phyloP scores from a whole-genome alignment of 805 yeast genomes.

The Hyphopichia homilentoma region DNA sequence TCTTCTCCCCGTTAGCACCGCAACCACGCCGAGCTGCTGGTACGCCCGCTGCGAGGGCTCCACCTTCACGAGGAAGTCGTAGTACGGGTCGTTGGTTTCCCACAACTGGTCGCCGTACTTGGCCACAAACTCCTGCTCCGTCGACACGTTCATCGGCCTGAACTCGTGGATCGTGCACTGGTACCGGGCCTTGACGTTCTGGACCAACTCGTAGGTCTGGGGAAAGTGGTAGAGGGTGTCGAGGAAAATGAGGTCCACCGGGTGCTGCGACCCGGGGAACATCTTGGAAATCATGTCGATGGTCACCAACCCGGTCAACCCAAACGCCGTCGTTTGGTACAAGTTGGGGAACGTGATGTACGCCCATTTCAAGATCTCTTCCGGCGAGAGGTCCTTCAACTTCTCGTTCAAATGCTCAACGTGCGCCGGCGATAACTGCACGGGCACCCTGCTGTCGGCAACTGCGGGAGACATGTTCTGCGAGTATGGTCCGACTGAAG shows the following conservation, averaged over 20 bases:
- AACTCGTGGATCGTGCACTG: constrained; percentile 56
- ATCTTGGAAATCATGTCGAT: constrained; percentile 73
- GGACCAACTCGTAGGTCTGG: constrained; percentile 80
- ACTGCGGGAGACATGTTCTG: neutral
- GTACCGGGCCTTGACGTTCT: constrained; percentile 54
- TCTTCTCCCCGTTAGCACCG: constrained; percentile 90
- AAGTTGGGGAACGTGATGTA: constrained; percentile 75
- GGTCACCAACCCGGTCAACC: constrained; percentile 86
- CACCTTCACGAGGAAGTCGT: constrained; percentile 85
- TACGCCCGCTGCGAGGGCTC: constrained; percentile 91
- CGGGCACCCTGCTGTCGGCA: too few species aligned
- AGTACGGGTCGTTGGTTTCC: constrained; percentile 76
- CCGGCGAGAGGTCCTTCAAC: constrained; percentile 56
- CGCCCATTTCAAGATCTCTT: constrained; percentile 80
- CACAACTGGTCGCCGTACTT: constrained; percentile 76
- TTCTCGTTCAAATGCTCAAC: constrained; percentile 63
- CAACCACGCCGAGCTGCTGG: constrained; percentile 64
- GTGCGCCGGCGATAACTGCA: constrained; percentile 45
- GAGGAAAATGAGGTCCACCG: constrained; percentile 75
- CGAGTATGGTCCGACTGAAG: too few species aligned
- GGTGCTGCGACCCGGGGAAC: constrained; percentile 15
- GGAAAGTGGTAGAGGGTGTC: constrained; percentile 94
- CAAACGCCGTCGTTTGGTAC: constrained; percentile 93
- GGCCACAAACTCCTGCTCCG: constrained; percentile 60
- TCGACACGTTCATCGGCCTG: constrained; percentile 55